These are phyloP conservation scores for Fusarium sp. DNA, from an alignment of 2,329 filamentous ascomycete genomes.

Conservation along the genomic window DNA sequence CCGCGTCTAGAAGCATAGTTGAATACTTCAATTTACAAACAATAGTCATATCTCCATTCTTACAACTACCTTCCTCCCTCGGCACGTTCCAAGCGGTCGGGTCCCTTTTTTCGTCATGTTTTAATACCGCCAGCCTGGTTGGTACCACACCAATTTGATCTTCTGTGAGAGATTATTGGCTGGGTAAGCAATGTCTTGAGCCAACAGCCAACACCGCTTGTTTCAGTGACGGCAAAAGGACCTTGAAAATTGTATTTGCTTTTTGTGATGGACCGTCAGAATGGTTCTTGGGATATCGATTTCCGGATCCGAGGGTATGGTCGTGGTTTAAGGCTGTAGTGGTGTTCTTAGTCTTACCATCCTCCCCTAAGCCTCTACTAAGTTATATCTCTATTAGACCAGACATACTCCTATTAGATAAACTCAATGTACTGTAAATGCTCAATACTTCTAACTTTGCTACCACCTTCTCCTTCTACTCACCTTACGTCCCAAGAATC, in stretches of 20 bases:
- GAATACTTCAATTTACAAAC: background rate
- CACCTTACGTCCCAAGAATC: background rate
- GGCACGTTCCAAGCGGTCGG: constrained; percentile 21
- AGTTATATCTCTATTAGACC: background rate
- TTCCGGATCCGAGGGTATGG: background rate
- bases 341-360: background rate
- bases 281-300: background rate
- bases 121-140: constrained; percentile 22
- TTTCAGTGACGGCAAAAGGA: constrained; percentile 26
- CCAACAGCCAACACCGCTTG: constrained; percentile 26
- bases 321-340: background rate
- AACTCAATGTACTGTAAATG: background rate
- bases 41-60: background rate
- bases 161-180: background rate
- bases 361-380: background rate
- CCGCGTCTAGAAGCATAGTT: constrained; percentile 5
- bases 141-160: constrained; percentile 1
- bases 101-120: background rate
- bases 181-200: background rate
- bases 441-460: background rate
- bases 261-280: background rate
- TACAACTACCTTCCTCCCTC: constrained; percentile 11
- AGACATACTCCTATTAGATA: background rate
- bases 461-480: background rate
- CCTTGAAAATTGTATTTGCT: constrained; percentile 20